A percentile compares a stretch with the other conserved stretches of the same genome.
These are phyloP conservation scores for Neltuma alba DNA, from an alignment of 306 rosid species.

Conservation along the genomic window DNA sequence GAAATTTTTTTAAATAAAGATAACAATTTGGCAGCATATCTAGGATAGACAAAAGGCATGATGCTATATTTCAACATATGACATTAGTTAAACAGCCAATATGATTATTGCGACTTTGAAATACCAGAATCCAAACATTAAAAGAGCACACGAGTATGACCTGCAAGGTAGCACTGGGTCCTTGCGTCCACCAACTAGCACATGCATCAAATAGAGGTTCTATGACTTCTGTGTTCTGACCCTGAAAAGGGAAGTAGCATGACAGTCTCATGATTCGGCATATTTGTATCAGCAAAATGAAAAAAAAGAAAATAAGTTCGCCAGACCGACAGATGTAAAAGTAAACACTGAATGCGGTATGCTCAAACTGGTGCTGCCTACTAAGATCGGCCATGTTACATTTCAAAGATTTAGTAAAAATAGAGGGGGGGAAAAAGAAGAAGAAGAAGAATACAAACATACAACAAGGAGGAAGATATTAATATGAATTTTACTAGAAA, in stretches of 20 bases:
- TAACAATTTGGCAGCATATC: conserved; percentile 24
- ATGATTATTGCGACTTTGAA: conserved; percentile 19
- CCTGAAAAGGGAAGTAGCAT: conserved; percentile 15
- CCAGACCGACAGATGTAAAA: conserved; percentile 26
- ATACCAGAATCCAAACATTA: conserved; percentile 19
- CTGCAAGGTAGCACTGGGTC: conserved; percentile 91
- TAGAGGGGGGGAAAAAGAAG: too few species aligned
- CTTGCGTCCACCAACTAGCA: conserved; percentile 99
- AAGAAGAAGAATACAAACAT: background rate
- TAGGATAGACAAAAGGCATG: conserved; percentile 29
- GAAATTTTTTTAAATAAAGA: background rate
- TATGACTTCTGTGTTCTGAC: conserved; percentile 58
- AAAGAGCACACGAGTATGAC: conserved; percentile 51
- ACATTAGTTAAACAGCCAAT: conserved; percentile 15
- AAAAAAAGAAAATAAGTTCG: conserved; percentile 11
- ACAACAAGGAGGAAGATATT: background rate
- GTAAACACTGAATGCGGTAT: conserved; percentile 19
- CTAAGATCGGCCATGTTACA: conserved; percentile 12
- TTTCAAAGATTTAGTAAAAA: background rate
- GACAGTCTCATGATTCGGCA: conserved; percentile 6
- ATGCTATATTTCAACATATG: conserved; percentile 22
- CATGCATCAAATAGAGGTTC: conserved; percentile 89
- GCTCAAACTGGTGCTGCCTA: conserved; percentile 25
- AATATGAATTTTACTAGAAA: conserved; percentile 31
- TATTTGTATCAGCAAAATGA: conserved; percentile 23